Base-by-base conservation (phyloP, 1,139 yeast genomes). In the Taphrina communis region DNA sequence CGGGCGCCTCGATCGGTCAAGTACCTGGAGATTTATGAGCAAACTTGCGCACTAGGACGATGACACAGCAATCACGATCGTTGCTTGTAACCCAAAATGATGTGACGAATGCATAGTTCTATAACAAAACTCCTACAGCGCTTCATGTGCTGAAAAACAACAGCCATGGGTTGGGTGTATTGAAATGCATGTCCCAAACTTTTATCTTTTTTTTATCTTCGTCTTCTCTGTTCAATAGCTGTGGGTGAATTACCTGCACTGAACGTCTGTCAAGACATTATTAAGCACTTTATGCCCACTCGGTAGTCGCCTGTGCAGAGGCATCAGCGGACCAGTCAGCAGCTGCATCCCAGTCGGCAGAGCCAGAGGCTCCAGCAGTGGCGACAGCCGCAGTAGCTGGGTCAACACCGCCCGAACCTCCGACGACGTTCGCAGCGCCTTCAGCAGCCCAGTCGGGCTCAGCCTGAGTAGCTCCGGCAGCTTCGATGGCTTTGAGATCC, bases 271-370 rank as follows among this genome's bases (percentile, higher is more conserved):
- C 31, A 25, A 25, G 31, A 25, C 31, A 25, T 2, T 25, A 25
- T 25, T 4, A 25, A 25, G 4, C 51, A 31, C 14, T 42, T 46
- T 63, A 63, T 17, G 67, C 68, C 68, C 68, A 65, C 35, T 57
- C 63, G 58, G 61, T 50, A 35, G 68, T 57, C 8, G 57, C 56
- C 62, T 63, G 68, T 35, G 62, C 60, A 35, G 61, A 25, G 9
- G 60, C 67, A 42, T 59, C 66, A 46, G 60, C 66, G 38, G 70
- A 48, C 70, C 70, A 68, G 68, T 68, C 70, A 65, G 70, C 66
- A 17, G 98, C 97, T 75, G 94, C 96, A 79, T 94, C 98, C 75
- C 94, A 97, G 71, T 89, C 95, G 82, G 93, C 98, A 51, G 97
- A 98, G 76, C 98, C 99, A 8, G 69, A 52, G 21, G 68, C 66